These are phyloP conservation scores for Clavispora phyllophila DNA, from an alignment of 805 yeast genomes.

Conservation along the genomic window DNA sequence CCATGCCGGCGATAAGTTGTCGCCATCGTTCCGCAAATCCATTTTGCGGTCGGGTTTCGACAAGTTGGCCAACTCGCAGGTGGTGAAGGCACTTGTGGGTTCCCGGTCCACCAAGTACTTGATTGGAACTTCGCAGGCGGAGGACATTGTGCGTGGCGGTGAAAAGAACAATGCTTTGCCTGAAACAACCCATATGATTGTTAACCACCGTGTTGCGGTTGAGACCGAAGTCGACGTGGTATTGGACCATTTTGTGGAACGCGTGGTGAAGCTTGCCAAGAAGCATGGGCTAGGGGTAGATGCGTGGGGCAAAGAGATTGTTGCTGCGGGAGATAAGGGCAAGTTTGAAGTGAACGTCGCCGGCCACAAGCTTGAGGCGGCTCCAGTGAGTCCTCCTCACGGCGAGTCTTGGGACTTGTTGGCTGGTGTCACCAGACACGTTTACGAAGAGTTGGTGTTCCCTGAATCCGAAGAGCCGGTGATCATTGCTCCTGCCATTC, in stretches of 20 bases:
- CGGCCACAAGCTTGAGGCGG: slow-evolving; percentile 38
- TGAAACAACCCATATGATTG: slow-evolving; percentile 47
- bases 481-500: slow-evolving; percentile 43
- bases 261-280: slow-evolving; percentile 39
- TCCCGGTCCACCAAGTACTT: slow-evolving; percentile 30
- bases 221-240: slow-evolving; percentile 47
- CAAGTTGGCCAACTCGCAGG: slow-evolving; percentile 27
- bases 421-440: slow-evolving; percentile 15
- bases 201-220: slow-evolving; percentile 62
- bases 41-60: slow-evolving; percentile 34
- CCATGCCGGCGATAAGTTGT: slow-evolving; percentile 12
- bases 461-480: slow-evolving; percentile 27
- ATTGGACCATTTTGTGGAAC: slow-evolving; percentile 29
- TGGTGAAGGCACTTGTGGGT: slow-evolving; percentile 24
- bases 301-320: slow-evolving; percentile 24
- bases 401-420: slow-evolving; percentile 13
- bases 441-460: slow-evolving; percentile 16
- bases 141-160: slow-evolving; percentile 67
- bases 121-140: slow-evolving; percentile 61
- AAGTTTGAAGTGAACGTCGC: slow-evolving; percentile 29
- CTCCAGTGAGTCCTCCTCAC: slow-evolving; percentile 46
- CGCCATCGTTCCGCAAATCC: slow-evolving; percentile 13
- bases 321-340: slow-evolving; percentile 33
- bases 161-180: slow-evolving; percentile 75
- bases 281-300: slow-evolving; percentile 46